Evolutionary conservation across 768 basidiomycete species (phyloP), one percentile per base, ranked within the genome.

Genomic region (Porphyrellus cyaneotinctus): DNA sequence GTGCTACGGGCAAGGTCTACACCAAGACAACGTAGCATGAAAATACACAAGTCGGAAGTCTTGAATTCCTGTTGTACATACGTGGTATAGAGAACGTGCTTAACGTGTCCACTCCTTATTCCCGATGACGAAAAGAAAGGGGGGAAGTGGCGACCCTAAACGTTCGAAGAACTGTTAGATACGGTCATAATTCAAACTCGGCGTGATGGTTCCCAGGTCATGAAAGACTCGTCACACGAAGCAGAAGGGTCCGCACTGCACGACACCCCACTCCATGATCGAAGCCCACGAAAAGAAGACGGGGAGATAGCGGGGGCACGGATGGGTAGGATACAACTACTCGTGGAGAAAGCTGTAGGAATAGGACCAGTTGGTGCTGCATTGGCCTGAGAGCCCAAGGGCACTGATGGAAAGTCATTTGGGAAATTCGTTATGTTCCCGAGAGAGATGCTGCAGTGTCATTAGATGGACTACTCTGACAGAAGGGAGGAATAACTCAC

Each of bases 181-280:
- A 52, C 37, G 47, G 1, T 15, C n/a, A 51, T 33, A 45, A 28
- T 31, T 58, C 58, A 74, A 31, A 62, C 47, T 43, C 69, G 69
- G 31, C 74, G 71, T 30, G 74, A 69, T 43, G 79, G 78, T 61
- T 82, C 76, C 82, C 82, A 85, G 56, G 77, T 77, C 81, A 82
- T 83, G 59, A 83, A 81, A 0, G 78, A 72, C 61, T 83, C 82
- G 38, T 82, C 81, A 52, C 73, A 73, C 47, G 77, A 59, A 52
- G 71, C 61, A 20, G 72, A 68, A 36, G 68, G 66, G 24, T 64
- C 68, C 36, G 62, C 47, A 46, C 54, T 41, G 28, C 53, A 59
- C 3, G 68, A 39, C 15, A 55, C 24, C 12, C 49, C 52, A 24
- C 48, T 56, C 66, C 63, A 67, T 35, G 56, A 32, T 20, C 59